Percentiles rank a stretch among this genome's conserved stretches.
These are phyloP conservation scores for Hapsidospora chrysogenum DNA, from an alignment of 495 filamentous ascomycete genomes.

Conservation along the genomic window DNA sequence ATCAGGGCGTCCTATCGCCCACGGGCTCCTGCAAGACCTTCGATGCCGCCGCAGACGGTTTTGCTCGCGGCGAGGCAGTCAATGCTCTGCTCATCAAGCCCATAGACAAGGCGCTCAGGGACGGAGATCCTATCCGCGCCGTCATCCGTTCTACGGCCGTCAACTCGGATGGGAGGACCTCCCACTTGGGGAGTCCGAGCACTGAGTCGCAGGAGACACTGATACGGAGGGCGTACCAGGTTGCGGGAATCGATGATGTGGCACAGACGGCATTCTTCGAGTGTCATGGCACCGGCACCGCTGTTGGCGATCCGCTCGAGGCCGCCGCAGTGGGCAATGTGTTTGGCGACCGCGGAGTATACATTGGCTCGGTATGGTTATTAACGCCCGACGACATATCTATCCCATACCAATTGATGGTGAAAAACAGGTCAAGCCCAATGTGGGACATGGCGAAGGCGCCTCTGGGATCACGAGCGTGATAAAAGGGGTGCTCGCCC, in stretches of 20 bases:
- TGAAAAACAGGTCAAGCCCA: too few relatives aligned
- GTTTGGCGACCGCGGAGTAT: constrained; percentile 15
- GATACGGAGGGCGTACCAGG: constrained; percentile 23
- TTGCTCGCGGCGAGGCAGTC: constrained; percentile 15
- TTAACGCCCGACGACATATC: too few relatives aligned
- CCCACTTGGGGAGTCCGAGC: constrained; percentile 28
- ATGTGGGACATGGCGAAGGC: constrained; percentile 34
- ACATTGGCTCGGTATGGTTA: constrained; percentile 33
- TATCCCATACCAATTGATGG: too few relatives aligned
- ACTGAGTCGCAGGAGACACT: constrained; percentile 26
- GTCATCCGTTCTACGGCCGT: constrained; percentile 22
- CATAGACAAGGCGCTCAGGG: constrained; percentile 24
- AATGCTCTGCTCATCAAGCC: constrained; percentile 25
- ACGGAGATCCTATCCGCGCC: constrained; percentile 32
- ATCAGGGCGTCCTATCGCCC: constrained; percentile 18
- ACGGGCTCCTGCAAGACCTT: constrained; percentile 24
- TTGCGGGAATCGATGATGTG: constrained; percentile 23
- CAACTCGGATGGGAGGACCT: constrained; percentile 26
- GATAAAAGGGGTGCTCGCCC: constrained; percentile 29
- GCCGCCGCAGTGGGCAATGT: constrained; percentile 13
- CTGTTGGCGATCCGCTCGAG: constrained; percentile 22
- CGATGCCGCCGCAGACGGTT: constrained; percentile 18
- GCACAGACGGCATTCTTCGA: constrained; percentile 18
- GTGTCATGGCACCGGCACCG: constrained; percentile 19
- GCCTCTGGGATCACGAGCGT: constrained; percentile 27